Conservation (phyloP, 441 rosid genomes). For the Erysimum cheiri region DNA sequence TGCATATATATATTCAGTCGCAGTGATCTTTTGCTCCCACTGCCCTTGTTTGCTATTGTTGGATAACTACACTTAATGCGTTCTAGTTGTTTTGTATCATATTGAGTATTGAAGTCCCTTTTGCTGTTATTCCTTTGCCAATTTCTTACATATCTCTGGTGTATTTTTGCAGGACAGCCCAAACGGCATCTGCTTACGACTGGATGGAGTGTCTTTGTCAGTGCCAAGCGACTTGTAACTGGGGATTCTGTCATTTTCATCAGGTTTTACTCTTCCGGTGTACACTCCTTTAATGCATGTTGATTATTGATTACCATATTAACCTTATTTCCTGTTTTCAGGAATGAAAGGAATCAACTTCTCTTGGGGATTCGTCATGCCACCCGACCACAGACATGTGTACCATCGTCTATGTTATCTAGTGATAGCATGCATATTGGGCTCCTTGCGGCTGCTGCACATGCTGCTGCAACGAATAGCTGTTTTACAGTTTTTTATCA, state of each 20-base stretch:
- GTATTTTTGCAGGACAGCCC: conserved; percentile 70
- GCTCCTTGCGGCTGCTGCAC: conserved; percentile 87
- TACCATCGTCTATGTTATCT: conserved; percentile 81
- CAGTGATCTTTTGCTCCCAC: conserved; percentile 2
- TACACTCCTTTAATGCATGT: conserved; percentile 7
- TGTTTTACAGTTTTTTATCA: conserved; percentile 78
- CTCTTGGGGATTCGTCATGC: conserved; percentile 80
- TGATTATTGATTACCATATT: conserved; percentile 10
- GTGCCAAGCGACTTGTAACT: conserved; percentile 75
- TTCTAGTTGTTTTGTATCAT: neutral
- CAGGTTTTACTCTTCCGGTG: conserved; percentile 43
- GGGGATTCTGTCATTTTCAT: conserved; percentile 82
- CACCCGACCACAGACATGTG: conserved; percentile 66
- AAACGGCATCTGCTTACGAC: conserved; percentile 83
- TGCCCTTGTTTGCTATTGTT: neutral
- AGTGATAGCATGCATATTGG: conserved; percentile 89
- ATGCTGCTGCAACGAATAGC: conserved; percentile 77
- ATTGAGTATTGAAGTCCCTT: neutral
- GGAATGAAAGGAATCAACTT: conserved; percentile 77
- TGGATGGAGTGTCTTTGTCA: conserved; percentile 87
- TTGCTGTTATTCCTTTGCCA: neutral
- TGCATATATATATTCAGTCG: neutral
- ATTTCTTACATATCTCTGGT: neutral
- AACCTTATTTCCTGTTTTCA: conserved; percentile 37
- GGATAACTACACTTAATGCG: neutral